phyloP scores from a whole-genome alignment of 306 rosid species.

The Castanopsis chinensis region DNA sequence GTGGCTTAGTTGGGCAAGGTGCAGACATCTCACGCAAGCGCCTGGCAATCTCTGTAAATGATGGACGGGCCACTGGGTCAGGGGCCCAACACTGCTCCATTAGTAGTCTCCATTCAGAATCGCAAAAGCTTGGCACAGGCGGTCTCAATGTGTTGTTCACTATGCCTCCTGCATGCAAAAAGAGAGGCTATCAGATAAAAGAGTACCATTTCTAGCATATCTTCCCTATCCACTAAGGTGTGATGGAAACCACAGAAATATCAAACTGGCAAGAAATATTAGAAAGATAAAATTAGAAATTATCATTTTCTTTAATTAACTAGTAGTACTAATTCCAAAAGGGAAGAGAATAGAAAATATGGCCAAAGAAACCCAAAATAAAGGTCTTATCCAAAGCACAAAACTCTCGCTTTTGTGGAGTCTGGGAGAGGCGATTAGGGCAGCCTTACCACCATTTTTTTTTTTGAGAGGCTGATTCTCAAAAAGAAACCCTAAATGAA shows the following conservation, averaged over 20 bases:
- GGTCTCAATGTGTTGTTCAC: constrained; percentile 84
- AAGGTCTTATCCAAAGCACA: neutral
- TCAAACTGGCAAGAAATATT: neutral
- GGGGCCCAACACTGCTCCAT: constrained; percentile 97
- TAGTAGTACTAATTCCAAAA: neutral
- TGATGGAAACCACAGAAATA: neutral
- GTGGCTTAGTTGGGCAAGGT: constrained; percentile 55
- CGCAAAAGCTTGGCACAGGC: constrained; percentile 57
- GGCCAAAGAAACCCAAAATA: neutral
- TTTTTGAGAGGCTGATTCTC: too few relatives aligned
- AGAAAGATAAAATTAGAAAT: neutral
- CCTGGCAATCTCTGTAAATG: constrained; percentile 77
- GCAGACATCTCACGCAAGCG: constrained; percentile 75
- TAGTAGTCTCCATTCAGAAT: constrained; percentile 71
- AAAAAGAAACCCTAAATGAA: neutral
- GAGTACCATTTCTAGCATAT: neutral
- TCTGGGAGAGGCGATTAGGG: too few relatives aligned
- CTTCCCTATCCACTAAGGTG: neutral
- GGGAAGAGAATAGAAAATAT: neutral
- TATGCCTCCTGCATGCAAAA: constrained; percentile 68
- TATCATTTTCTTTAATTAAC: neutral
- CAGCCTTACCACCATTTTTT: too few relatives aligned
- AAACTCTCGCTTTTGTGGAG: too few relatives aligned
- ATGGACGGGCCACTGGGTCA: constrained; percentile 70
- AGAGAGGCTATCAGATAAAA: neutral